A percentile compares a stretch with the other conserved stretches of the same genome.
Conservation (phyloP, 2,329 filamentous ascomycete species). For the Paraphaeosphaeria minitans region DNA sequence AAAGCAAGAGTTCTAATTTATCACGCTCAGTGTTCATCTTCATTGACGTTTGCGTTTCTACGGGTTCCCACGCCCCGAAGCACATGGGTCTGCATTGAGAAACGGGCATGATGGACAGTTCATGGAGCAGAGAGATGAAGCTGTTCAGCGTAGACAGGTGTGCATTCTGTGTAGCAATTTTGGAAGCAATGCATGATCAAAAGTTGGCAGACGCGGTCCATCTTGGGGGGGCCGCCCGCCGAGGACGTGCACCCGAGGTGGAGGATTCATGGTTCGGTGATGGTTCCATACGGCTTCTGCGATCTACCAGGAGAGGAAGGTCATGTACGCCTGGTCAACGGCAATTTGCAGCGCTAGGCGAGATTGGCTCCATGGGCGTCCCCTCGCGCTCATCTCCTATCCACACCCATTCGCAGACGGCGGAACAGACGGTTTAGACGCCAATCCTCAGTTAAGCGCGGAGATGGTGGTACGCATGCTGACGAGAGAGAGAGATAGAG, state of each 20-base stretch:
- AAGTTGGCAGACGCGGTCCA: not conserved
- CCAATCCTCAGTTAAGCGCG: not conserved
- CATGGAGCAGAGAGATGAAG: not conserved
- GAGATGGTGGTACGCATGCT: not conserved
- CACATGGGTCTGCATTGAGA: not conserved
- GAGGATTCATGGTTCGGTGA: not conserved
- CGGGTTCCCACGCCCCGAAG: not conserved
- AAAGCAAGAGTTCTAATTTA: conserved; percentile 28
- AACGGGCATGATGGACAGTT: not conserved
- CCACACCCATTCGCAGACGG: not conserved
- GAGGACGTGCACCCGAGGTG: not conserved
- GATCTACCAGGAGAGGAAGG: conserved; percentile 9
- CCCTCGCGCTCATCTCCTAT: not conserved
- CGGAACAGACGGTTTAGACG: not conserved
- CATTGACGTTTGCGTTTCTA: not conserved
- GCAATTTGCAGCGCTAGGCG: conserved; percentile 18
- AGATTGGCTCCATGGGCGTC: conserved; percentile 10
- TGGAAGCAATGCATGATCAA: not conserved
- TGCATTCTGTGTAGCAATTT: not conserved
- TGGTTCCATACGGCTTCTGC: not conserved
- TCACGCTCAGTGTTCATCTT: conserved; percentile 9
- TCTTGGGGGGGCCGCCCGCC: not conserved
- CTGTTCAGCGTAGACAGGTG: not conserved
- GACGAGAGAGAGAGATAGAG: no score
- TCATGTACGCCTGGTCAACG: not conserved